Evolutionary conservation across 768 basidiomycete species (phyloP).

Genomic region (Rossbeevera mucosa): DNA sequence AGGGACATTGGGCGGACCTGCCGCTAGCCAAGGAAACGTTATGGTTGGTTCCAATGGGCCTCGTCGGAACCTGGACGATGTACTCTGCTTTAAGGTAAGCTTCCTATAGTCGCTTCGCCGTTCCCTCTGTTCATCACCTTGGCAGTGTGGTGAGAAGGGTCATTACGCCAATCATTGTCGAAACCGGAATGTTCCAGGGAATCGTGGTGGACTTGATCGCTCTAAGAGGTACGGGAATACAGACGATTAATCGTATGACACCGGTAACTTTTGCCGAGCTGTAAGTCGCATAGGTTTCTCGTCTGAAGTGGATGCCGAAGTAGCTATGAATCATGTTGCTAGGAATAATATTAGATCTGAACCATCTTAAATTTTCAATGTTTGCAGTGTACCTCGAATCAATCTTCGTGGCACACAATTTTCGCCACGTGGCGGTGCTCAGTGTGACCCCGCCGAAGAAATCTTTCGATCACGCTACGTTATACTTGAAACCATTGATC

Average conservation of each 20-base stretch:
- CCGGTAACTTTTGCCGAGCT: not conserved
- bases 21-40: constrained; percentile 23
- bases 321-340: not conserved
- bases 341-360: not conserved
- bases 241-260: constrained; percentile 21
- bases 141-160: constrained; percentile 83
- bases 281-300: not conserved
- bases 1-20: constrained; percentile 33
- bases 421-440: not conserved
- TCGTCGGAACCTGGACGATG: constrained; percentile 76
- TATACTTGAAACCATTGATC: not conserved
- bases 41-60: constrained; percentile 34
- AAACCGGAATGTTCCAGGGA: constrained; percentile 87
- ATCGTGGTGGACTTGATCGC: constrained; percentile 76
- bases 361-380: not conserved
- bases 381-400: not conserved
- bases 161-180: constrained; percentile 95
- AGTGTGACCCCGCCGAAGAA: not conserved
- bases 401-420: not conserved
- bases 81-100: constrained; percentile 81
- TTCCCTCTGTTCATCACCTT: constrained; percentile 6
- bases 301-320: not conserved
- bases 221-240: constrained; percentile 28
- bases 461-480: not conserved
- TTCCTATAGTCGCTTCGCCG: not conserved